A percentile compares a stretch with the other conserved stretches of the same genome.
phyloP scores from a whole-genome alignment of 495 filamentous ascomycete species.

The Daldinia caldariorum region DNA sequence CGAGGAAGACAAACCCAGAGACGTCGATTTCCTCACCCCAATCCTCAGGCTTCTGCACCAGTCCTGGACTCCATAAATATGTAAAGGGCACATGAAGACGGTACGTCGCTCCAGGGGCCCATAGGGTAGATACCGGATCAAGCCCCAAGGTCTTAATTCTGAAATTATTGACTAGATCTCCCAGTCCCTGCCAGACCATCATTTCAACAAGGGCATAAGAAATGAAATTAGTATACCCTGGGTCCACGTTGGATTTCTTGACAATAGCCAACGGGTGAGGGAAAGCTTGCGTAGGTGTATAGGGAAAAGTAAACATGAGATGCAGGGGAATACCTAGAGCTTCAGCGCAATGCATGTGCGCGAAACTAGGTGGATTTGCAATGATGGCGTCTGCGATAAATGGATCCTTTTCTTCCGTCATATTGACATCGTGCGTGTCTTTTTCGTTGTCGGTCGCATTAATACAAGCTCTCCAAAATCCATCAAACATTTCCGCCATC shows the following conservation, averaged over 20 bases:
- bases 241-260: constrained; percentile 66
- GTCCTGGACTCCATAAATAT: constrained; percentile 72
- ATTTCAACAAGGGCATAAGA: constrained; percentile 76
- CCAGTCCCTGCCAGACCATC: constrained; percentile 72
- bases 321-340: constrained; percentile 71
- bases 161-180: constrained; percentile 74
- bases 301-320: constrained; percentile 73
- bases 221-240: constrained; percentile 72
- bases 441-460: constrained; percentile 65
- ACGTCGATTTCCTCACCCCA: constrained; percentile 71
- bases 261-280: constrained; percentile 77
- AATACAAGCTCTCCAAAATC: constrained; percentile 70
- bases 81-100: constrained; percentile 70
- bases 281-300: constrained; percentile 71
- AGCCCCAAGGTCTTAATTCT: constrained; percentile 66
- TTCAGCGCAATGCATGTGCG: constrained; percentile 73
- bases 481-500: constrained; percentile 70
- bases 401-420: constrained; percentile 62
- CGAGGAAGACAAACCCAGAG: constrained; percentile 72
- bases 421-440: constrained; percentile 60
- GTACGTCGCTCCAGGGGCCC: constrained; percentile 71
- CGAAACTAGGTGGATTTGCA: constrained; percentile 73
- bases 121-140: constrained; percentile 68
- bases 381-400: constrained; percentile 80
- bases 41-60: constrained; percentile 72